Percentiles rank a stretch among this genome's conserved stretches.
These are phyloP conservation scores for Eucalyptus sp. DNA, from an alignment of 345 rosid species.

Conservation along the genomic window DNA sequence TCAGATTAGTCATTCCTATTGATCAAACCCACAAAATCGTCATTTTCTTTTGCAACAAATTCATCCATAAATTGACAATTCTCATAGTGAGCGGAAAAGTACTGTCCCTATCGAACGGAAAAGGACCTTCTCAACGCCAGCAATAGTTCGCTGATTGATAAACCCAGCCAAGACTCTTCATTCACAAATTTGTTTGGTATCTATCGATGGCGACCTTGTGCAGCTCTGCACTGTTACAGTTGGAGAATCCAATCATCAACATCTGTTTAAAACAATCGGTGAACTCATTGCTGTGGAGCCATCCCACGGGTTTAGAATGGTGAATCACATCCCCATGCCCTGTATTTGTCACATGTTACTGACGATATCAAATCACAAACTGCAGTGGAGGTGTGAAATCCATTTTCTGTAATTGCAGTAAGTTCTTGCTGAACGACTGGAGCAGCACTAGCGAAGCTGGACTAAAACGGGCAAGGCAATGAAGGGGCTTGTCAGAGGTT, in stretches of 20 bases:
- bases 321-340: not conserved
- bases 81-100: constrained; percentile 74
- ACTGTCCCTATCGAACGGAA: constrained; percentile 74
- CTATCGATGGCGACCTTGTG: constrained; percentile 9
- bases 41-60: too few relatives aligned
- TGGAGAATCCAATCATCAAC: not conserved
- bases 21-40: too few relatives aligned
- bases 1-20: too few relatives aligned
- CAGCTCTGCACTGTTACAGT: constrained; percentile 9
- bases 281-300: not conserved
- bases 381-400: not conserved
- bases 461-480: too few relatives aligned
- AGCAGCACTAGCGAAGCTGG: too few relatives aligned
- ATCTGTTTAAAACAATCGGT: not conserved
- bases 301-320: not conserved
- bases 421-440: not conserved
- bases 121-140: constrained; percentile 75
- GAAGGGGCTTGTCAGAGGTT: too few relatives aligned
- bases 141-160: constrained; percentile 50
- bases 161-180: constrained; percentile 66
- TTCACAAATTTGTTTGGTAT: constrained; percentile 22
- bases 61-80: not conserved
- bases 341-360: constrained; percentile 3
- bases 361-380: constrained; percentile 1
- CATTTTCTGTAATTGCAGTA: not conserved